Evolutionary conservation across 164 flowering plant species (phyloP), one percentile per base, ranked within the genome.

Genomic region (Nymphaea thermarum): DNA sequence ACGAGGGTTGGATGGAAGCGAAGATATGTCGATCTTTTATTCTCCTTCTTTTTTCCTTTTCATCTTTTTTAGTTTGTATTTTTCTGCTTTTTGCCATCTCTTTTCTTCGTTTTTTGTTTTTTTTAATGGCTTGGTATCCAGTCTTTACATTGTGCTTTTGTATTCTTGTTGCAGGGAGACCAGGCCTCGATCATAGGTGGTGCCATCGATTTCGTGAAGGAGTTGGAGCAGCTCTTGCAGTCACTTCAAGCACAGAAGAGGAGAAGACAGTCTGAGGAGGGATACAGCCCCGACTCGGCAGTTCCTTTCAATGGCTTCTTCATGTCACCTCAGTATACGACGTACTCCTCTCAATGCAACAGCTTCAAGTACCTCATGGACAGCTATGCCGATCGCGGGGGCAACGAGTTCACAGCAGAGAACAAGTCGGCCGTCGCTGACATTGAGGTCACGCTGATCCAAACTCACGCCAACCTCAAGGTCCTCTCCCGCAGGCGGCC

Each of bases 171-270:
- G 14, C 53, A 87, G 93, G 93, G 88, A 6, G 93, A 87, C 77
- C 93, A 87, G 73, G 93, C 90, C 41, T 86, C 93, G 0, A 80
- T 87, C 0, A 72, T 87, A 3, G 90, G 90, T 36, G 93, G 90
- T 5, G 93, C 93, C 68, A 86, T 87, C n/a, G 85, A 87, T 65
- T 87, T 82, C 44, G 88, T 86, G 60, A 87, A 83, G 68, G 87
- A 85, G 70, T 64, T 87, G 44, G 90, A 87, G 66, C 89, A 87
- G 62, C 80, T 80, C 36, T 71, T 84, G 8, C 86, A 83, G 64
- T 82, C 86, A 4, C 87, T 82, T 2, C 80, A 85, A 72, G 80
- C 85, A 4, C 70, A 78, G 67, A 82, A 80, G 72, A 78, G 73
- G 71, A 67, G 60, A 75, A 70, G 72, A 44, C 75, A 66, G 25